Percentiles rank a stretch among this genome's conserved stretches.
Evolutionary conservation across 2,329 filamentous ascomycete genomes (phyloP).

Genomic region (Aspergillus pseudoterreus): DNA sequence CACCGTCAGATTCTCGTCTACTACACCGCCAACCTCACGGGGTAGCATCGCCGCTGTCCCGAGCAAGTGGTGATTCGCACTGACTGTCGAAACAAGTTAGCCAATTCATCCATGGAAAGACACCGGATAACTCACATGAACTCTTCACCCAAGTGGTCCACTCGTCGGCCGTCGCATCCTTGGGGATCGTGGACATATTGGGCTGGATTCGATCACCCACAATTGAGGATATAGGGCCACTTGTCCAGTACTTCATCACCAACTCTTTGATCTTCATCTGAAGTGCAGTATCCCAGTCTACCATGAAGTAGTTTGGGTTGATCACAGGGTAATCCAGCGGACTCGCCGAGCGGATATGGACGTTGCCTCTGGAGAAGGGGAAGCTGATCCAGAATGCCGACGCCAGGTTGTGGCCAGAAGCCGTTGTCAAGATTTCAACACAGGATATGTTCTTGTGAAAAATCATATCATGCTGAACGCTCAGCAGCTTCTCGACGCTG

Average conservation of each 20-base stretch:
- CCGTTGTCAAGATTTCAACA: conserved; percentile 24
- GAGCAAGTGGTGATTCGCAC: conserved; percentile 28
- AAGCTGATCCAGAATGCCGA: conserved; percentile 24
- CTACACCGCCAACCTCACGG: conserved; percentile 30
- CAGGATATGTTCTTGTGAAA: conserved; percentile 23
- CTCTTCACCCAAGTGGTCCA: conserved; percentile 23
- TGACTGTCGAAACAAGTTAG: conserved; percentile 9
- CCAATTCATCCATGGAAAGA: neutral
- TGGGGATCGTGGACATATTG: conserved; percentile 16
- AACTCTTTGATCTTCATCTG: conserved; percentile 20
- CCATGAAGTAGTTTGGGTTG: conserved; percentile 30
- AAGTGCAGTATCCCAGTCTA: conserved; percentile 24
- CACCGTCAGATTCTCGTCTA: conserved; percentile 27
- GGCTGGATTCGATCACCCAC: conserved; percentile 17
- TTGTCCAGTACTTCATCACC: conserved; percentile 19
- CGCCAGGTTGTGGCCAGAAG: conserved; percentile 14
- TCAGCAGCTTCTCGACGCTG: conserved; percentile 21
- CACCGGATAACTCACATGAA: conserved; percentile 16
- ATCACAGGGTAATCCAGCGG: conserved; percentile 20
- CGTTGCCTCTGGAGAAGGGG: conserved; percentile 30
- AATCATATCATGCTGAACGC: conserved; percentile 26
- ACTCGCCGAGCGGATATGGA: conserved; percentile 26
- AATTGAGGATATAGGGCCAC: conserved; percentile 13
- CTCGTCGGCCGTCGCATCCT: conserved; percentile 16
- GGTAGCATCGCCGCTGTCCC: conserved; percentile 32